Evolutionary conservation across 2,329 filamentous ascomycete species (phyloP).

Genomic region (Cercospora zeina): DNA sequence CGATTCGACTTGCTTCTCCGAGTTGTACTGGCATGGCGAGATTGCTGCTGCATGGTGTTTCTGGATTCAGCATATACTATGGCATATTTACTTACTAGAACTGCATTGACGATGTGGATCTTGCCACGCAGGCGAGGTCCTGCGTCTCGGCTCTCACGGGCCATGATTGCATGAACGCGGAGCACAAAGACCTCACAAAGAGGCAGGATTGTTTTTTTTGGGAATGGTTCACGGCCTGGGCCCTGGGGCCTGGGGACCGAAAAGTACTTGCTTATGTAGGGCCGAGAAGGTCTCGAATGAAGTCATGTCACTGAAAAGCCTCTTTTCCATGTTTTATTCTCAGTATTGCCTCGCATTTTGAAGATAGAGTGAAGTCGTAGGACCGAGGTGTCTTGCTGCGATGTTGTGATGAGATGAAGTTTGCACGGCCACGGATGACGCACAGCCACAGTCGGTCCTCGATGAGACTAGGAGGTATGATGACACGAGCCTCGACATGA

Average conservation of each 20-base stretch:
- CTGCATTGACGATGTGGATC: not conserved
- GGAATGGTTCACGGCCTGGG: not conserved
- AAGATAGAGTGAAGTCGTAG: not conserved
- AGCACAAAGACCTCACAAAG: not conserved
- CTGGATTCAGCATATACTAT: not conserved
- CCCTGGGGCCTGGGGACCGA: not conserved
- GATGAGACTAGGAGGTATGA: too few relatives aligned
- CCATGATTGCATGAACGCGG: not conserved
- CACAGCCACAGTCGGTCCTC: not conserved
- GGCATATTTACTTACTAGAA: constrained; percentile 10
- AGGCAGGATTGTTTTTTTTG: constrained; percentile 8
- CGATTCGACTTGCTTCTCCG: not conserved
- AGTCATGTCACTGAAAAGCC: too few relatives aligned
- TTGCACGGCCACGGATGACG: not conserved
- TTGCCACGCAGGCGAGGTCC: not conserved
- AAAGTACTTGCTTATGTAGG: not conserved
- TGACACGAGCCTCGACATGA: not conserved
- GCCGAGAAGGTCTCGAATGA: not conserved
- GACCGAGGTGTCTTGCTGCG: not conserved
- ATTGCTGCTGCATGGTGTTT: constrained; percentile 7
- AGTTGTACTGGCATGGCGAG: not conserved
- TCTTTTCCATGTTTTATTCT: too few relatives aligned
- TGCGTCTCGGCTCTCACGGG: constrained; percentile 4
- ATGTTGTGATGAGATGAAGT: not conserved
- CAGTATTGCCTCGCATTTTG: not conserved